A percentile compares a stretch with the other conserved stretches of the same genome.
Conservation (phyloP, 345 rosid species). For the Conringia planisiliqua region DNA sequence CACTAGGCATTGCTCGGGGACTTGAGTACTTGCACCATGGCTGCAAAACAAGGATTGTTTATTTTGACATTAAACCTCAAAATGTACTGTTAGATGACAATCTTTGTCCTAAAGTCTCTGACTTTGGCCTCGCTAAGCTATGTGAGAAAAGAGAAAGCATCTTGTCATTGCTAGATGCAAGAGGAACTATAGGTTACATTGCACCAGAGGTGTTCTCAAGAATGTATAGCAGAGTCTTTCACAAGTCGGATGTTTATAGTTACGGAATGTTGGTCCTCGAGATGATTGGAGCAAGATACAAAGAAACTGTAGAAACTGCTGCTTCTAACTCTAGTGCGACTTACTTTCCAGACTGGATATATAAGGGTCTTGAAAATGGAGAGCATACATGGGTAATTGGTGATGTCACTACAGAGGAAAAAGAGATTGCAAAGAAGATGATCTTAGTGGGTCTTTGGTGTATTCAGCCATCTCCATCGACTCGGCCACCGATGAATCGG, state of each 20-base stretch:
- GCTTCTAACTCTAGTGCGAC: too few species aligned
- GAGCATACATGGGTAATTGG: too few species aligned
- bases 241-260: background rate
- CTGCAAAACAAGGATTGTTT: background rate
- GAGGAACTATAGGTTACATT: background rate
- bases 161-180: background rate
- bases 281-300: background rate
- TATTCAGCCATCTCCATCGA: too few species aligned
- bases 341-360: too few species aligned
- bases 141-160: background rate
- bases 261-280: background rate
- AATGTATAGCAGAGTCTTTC: background rate
- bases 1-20: too few species aligned
- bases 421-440: too few species aligned
- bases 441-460: too few species aligned
- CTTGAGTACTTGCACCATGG: background rate
- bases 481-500: too few species aligned
- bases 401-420: too few species aligned
- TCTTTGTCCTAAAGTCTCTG: background rate
- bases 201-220: background rate
- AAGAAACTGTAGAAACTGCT: too few species aligned
- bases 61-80: background rate
- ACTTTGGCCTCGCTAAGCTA: background rate
- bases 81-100: background rate
- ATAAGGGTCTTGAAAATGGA: too few species aligned